These are phyloP conservation scores for Penicillium rolfsii DNA, from an alignment of 2,329 filamentous ascomycete genomes.

Conservation along the genomic window DNA sequence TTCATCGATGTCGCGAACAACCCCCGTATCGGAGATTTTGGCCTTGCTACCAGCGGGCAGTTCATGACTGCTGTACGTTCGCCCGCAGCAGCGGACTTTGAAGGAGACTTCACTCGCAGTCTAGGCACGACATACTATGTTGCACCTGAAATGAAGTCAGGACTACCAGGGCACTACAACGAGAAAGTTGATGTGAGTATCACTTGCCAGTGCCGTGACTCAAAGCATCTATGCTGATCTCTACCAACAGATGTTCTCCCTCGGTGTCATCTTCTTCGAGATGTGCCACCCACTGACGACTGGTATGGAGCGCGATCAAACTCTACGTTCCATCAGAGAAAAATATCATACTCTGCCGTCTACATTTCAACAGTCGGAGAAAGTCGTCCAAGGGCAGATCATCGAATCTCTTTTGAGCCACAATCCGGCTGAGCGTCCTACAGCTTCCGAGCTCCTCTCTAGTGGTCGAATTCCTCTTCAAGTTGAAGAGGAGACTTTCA, in stretches of 20 bases:
- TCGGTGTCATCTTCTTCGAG: conserved; percentile 97
- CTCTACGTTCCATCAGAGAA: conserved; percentile 71
- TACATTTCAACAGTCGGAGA: conserved; percentile 72
- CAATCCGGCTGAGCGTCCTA: conserved; percentile 79
- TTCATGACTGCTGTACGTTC: conserved; percentile 46
- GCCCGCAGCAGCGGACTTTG: conserved; percentile 41
- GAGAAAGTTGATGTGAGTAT: conserved; percentile 82
- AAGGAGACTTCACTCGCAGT: conserved; percentile 54
- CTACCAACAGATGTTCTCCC: conserved; percentile 76
- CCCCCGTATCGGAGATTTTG: conserved; percentile 96
- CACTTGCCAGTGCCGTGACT: neutral
- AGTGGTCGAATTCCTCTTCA: conserved; percentile 87
- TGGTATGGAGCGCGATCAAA: conserved; percentile 64
- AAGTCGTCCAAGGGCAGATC: conserved; percentile 71
- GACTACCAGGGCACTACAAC: conserved; percentile 76
- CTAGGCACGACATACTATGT: conserved; percentile 86
- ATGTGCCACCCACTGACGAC: conserved; percentile 75
- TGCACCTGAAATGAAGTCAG: conserved; percentile 84
- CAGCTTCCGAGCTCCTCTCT: conserved; percentile 77
- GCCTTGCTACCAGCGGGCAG: conserved; percentile 86
- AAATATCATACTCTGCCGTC: conserved; percentile 69
- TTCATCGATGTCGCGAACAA: conserved; percentile 91
- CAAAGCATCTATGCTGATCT: conserved; percentile 15
- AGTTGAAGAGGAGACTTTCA: conserved; percentile 89
- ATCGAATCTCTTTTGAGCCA: conserved; percentile 80